Evolutionary conservation across 305 asterid species (phyloP), one percentile per base, ranked within the genome.

Genomic region (Ajuga reptans): DNA sequence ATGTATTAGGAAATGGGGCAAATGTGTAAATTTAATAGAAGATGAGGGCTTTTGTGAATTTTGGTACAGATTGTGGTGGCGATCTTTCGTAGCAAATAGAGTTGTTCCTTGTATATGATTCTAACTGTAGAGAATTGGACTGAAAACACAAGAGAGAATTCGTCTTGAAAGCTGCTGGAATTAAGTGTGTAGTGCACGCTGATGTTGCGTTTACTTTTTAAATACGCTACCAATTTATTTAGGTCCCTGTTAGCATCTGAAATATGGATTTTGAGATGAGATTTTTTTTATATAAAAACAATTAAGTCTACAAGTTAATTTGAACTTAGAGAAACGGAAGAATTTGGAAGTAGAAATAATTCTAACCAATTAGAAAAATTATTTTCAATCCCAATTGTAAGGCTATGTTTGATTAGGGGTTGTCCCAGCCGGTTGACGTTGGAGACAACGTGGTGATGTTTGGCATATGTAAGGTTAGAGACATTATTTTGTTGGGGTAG

Each of bases 1-100:
- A 16, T 36, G 41, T 34, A 29, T 62, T 58, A 6, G 65, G 43
- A 11, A 43, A 3, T 56, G 78, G 75, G 76, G 73, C 59, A 31
- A 59, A 66, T 76, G 51, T 39, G 72, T 3, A 58, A 18, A 66
- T 61, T n/a, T 15, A 37, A 16, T 14, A 39, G 43, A 68, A 52
- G 59, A 52, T 34, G 61, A 33, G 15, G 51, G 60, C 8, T 10
- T 62, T 50, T 15, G 27, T 11, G 8, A 4, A n/a, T 46, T 6
- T 3, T 46, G 47, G 12, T 56, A 34, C 45, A 33, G 27, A 7
- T 31, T 33, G n/a, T 54, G 5, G 37, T 29, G 18, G 31, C 7
- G 10, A 9, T 53, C 1, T 59, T 37, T 39, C 5, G 4, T 0
- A 46, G 2, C 42, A 6, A 27, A 54, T 60, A 16, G 9, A 21